A percentile compares a stretch with the other conserved stretches of the same genome.
phyloP scores from a whole-genome alignment of 2,329 filamentous ascomycete species.

The Periglandula ipomoeae region DNA sequence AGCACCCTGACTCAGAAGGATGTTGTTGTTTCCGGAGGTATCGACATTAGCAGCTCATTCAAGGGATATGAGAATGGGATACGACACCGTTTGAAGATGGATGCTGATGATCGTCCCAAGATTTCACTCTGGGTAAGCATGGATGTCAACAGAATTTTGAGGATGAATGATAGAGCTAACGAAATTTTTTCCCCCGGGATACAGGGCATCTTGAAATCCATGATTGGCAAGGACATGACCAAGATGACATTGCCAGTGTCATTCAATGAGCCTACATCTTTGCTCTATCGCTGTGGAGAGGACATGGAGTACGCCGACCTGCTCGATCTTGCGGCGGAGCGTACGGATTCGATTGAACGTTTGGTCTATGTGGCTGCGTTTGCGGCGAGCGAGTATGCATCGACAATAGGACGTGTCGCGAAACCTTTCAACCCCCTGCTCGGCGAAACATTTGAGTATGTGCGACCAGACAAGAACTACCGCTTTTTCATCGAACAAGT shows the following conservation, averaged over 20 bases:
- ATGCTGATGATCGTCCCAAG: constrained; percentile 85
- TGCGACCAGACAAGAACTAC: constrained; percentile 90
- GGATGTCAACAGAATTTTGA: no score
- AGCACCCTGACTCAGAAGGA: constrained; percentile 29
- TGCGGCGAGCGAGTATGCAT: constrained; percentile 92
- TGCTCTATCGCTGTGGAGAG: constrained; percentile 89
- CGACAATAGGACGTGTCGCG: constrained; percentile 90
- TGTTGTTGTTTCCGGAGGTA: constrained; percentile 29
- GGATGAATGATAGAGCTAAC: no score
- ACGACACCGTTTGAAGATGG: constrained; percentile 71
- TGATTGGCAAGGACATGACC: constrained; percentile 99
- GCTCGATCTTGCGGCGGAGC: constrained; percentile 78
- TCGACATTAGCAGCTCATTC: constrained; percentile 70
- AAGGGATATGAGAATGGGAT: constrained; percentile 87
- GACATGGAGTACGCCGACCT: constrained; percentile 98
- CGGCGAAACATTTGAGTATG: constrained; percentile 96
- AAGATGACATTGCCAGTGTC: constrained; percentile 98
- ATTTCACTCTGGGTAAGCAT: constrained; percentile 93
- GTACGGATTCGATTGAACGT: constrained; percentile 79
- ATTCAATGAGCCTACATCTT: constrained; percentile 95
- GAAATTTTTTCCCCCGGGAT: background rate
- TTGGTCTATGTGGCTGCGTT: constrained; percentile 93
- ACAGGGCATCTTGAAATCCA: constrained; percentile 92
- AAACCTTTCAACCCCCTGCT: constrained; percentile 97
- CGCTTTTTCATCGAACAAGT: constrained; percentile 98